Evolutionary conservation across 441 rosid genomes (phyloP).

Genomic region (Theobroma grandiflorum): DNA sequence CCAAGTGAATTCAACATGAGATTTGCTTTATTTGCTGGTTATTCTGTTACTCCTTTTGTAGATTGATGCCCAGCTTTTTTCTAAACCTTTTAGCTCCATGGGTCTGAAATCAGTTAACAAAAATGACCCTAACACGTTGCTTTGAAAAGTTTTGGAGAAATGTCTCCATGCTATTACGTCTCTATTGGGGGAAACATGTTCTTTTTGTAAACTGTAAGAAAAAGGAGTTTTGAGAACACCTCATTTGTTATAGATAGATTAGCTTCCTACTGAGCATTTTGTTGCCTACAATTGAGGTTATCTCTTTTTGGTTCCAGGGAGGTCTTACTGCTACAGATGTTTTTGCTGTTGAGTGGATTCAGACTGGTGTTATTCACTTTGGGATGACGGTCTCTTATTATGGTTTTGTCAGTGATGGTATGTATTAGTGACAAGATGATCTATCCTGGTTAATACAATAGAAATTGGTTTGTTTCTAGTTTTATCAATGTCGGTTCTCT

Average conservation of each 20-base stretch:
- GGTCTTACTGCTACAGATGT: slow-evolving; percentile 97
- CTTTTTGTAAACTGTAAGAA: neutral
- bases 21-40: slow-evolving; percentile 5
- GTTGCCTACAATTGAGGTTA: slow-evolving; percentile 20
- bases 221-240: neutral
- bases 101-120: neutral
- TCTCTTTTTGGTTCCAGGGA: slow-evolving; percentile 64
- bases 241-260: neutral
- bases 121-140: neutral
- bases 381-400: slow-evolving; percentile 97
- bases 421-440: slow-evolving; percentile 28
- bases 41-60: neutral
- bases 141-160: neutral
- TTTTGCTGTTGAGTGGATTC: slow-evolving; percentile 95
- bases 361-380: slow-evolving; percentile 78
- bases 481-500: neutral
- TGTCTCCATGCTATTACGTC: neutral
- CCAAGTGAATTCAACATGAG: neutral
- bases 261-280: neutral
- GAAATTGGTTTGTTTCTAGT: neutral
- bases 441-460: neutral
- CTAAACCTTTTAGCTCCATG: neutral
- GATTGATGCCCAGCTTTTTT: neutral
- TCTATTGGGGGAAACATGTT: neutral
- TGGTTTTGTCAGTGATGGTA: slow-evolving; percentile 98